Percentiles rank a stretch among this genome's conserved stretches.
Conservation (phyloP, 2,329 filamentous ascomycete genomes). For the Geoglossum cookeanum region DNA sequence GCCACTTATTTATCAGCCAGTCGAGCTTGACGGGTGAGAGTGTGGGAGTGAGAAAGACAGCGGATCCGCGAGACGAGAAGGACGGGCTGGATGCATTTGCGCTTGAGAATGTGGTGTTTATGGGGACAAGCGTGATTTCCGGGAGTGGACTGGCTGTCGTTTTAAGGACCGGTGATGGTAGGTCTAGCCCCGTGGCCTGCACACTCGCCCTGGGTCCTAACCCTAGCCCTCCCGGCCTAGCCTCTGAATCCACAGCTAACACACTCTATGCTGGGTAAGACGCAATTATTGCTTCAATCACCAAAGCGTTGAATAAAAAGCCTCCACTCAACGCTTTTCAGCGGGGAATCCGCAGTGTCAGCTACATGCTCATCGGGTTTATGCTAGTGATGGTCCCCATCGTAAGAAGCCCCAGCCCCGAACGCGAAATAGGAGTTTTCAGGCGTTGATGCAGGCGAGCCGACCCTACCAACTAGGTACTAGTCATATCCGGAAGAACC, state of each 20-base stretch:
- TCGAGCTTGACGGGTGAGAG: not conserved
- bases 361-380: constrained; percentile 2
- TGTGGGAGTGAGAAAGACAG: not conserved
- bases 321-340: constrained; percentile 1
- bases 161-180: constrained; percentile 3
- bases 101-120: constrained; percentile 3
- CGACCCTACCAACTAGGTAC: not conserved
- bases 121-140: not conserved
- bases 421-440: too few relatives aligned
- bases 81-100: not conserved
- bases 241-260: not conserved
- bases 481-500: not conserved
- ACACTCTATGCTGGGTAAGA: not conserved
- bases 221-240: not conserved
- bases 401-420: not conserved
- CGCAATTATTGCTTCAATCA: not conserved
- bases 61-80: not conserved
- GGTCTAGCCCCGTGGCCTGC: not conserved
- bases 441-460: too few relatives aligned
- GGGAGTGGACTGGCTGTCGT: not conserved
- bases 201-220: not conserved
- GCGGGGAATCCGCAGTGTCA: not conserved
- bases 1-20: not conserved
- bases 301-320: not conserved
- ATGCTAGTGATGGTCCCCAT: constrained; percentile 2